Percentiles rank a stretch among this genome's conserved stretches.
phyloP scores from a whole-genome alignment of 768 basidiomycete genomes.

The Leccinum obscurum region DNA sequence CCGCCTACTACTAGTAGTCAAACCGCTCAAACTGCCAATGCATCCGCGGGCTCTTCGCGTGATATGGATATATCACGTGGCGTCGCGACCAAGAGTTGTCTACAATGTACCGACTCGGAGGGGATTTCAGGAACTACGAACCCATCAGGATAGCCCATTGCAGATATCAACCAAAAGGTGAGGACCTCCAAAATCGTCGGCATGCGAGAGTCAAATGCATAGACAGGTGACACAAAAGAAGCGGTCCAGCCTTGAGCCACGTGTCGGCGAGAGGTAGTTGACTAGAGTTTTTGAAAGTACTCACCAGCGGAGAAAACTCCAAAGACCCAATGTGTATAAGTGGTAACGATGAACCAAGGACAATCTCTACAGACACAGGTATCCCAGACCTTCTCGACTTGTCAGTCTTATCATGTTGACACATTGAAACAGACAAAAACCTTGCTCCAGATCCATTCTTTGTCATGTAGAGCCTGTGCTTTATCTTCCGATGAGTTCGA shows the following conservation, averaged over 20 bases:
- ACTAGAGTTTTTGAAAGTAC: constrained; percentile 6
- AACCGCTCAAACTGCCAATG: constrained; percentile 16
- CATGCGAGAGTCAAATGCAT: constrained; percentile 36
- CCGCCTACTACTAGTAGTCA: constrained; percentile 8
- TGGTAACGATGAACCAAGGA: constrained; percentile 44
- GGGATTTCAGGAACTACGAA: constrained; percentile 30
- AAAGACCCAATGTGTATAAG: constrained; percentile 44
- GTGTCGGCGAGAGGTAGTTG: constrained; percentile 1
- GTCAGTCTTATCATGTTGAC: constrained; percentile 8
- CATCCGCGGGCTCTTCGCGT: constrained; percentile 19
- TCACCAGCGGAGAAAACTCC: constrained; percentile 42
- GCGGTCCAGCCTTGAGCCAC: constrained; percentile 47
- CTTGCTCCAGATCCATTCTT: constrained; percentile 61
- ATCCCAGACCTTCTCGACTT: constrained; percentile 38
- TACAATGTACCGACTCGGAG: constrained; percentile 18
- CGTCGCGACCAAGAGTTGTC: constrained; percentile 28
- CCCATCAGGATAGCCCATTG: constrained; percentile 41
- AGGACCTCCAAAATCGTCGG: constrained; percentile 56
- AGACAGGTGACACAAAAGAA: constrained; percentile 51
- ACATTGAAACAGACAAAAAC: constrained; percentile 12
- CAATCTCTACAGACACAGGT: constrained; percentile 36
- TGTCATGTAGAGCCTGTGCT: constrained; percentile 28
- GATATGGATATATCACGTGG: constrained; percentile 31
- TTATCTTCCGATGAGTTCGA: constrained; percentile 4
- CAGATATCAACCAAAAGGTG: constrained; percentile 56